Evolutionary conservation across 148 eudicot genomes (phyloP).

Genomic region (Cornus controversa): DNA sequence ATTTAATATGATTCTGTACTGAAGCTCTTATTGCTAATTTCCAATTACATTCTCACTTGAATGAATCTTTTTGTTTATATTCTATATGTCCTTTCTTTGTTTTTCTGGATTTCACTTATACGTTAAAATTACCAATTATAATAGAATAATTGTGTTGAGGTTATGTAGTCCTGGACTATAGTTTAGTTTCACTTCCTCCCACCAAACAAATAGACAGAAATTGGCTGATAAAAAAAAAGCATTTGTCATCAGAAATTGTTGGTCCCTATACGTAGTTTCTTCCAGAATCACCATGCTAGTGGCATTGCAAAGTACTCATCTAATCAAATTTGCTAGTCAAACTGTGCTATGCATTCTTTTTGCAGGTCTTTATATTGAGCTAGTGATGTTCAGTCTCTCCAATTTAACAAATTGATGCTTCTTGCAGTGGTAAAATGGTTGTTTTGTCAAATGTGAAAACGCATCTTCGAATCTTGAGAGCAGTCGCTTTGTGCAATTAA

Average conservation of each 20-base stretch:
- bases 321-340: not conserved
- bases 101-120: too few species aligned
- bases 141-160: not conserved
- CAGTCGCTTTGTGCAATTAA: too few species aligned
- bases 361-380: not conserved
- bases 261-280: not conserved
- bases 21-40: not conserved
- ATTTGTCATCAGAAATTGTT: not conserved
- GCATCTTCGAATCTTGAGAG: too few species aligned
- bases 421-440: not conserved
- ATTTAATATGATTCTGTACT: not conserved
- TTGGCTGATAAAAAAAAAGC: not conserved
- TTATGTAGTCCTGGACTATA: not conserved
- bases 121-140: not conserved
- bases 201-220: not conserved
- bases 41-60: too few species aligned
- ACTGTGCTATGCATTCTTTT: not conserved
- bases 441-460: too few species aligned
- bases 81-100: too few species aligned
- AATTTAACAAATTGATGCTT: not conserved
- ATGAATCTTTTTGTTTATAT: too few species aligned
- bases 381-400: not conserved
- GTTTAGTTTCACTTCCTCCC: not conserved
- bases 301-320: not conserved
- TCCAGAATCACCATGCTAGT: not conserved